These are phyloP conservation scores for Wickerhamomyces xylosicus DNA, from an alignment of 805 yeast species.

Conservation along the genomic window DNA sequence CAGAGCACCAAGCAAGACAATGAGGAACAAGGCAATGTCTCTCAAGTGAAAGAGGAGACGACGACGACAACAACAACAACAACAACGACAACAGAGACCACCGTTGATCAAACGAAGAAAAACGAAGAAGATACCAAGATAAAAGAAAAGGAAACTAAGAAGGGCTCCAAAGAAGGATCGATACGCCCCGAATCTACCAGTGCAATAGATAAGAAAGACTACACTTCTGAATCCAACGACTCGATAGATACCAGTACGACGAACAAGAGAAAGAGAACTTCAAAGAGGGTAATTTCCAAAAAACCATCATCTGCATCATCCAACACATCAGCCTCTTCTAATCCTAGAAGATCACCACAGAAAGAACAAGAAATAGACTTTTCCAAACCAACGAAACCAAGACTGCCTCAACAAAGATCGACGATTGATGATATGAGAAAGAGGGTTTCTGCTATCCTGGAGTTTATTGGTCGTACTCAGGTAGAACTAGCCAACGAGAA, in stretches of 20 bases:
- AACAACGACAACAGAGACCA: slow-evolving; percentile 1
- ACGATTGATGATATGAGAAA: slow-evolving; percentile 77
- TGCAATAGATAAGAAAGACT: slow-evolving; percentile 6
- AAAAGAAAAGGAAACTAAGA: slow-evolving; percentile 5
- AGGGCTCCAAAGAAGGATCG: not conserved
- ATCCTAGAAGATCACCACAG: slow-evolving; percentile 10
- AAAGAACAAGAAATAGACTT: slow-evolving; percentile 29
- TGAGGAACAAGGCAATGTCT: slow-evolving; percentile 1
- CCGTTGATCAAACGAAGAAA: too few species aligned
- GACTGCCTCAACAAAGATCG: slow-evolving; percentile 68
- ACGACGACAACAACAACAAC: too few species aligned
- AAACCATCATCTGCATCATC: not conserved
- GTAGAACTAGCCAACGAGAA: slow-evolving; percentile 64
- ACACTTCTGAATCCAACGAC: slow-evolving; percentile 12
- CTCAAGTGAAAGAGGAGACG: too few species aligned
- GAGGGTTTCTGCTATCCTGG: slow-evolving; percentile 82
- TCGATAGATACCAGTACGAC: slow-evolving; percentile 3
- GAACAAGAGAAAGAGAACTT: slow-evolving; percentile 8
- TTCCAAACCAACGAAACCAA: slow-evolving; percentile 71
- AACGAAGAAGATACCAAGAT: slow-evolving; percentile 5
- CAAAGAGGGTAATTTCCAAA: slow-evolving; percentile 2
- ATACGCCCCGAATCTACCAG: not conserved
- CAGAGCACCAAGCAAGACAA: not conserved
- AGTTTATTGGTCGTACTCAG: slow-evolving; percentile 83
- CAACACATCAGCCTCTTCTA: slow-evolving; percentile 6